phyloP scores from a whole-genome alignment of 2,329 filamentous ascomycete species.

The Apiospora aurea region DNA sequence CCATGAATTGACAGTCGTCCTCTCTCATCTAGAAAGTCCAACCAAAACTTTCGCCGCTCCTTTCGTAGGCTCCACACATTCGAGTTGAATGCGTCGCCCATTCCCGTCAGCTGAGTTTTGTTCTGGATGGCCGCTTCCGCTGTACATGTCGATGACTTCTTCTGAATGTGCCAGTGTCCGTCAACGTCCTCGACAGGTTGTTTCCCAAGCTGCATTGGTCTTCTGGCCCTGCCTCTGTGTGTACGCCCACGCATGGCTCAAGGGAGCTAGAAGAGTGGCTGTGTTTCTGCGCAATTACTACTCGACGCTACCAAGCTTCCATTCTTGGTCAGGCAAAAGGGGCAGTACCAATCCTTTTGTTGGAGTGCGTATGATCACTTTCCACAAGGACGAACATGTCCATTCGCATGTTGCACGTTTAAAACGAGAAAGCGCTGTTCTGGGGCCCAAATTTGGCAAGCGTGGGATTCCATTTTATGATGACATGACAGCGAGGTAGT shows the following conservation, averaged over 20 bases:
- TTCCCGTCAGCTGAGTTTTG: neutral
- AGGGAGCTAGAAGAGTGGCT: no score
- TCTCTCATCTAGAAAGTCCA: no score
- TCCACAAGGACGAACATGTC: neutral
- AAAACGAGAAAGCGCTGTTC: slow-evolving; percentile 26
- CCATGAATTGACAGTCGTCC: no score
- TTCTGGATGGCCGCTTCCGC: neutral
- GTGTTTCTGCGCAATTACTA: neutral
- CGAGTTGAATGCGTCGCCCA: no score
- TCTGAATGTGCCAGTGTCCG: neutral
- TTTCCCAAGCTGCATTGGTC: no score
- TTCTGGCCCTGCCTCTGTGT: neutral
- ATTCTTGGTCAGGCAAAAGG: neutral
- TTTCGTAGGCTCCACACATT: no score
- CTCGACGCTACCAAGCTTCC: neutral
- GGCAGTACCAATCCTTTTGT: neutral
- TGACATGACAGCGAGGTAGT: slow-evolving; percentile 1
- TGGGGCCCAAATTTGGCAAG: slow-evolving; percentile 15
- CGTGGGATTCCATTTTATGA: neutral
- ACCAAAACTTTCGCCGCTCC: no score
- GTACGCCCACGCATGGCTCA: neutral
- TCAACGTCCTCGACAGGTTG: neutral
- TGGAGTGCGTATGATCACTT: neutral
- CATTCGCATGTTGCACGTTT: slow-evolving; percentile 28
- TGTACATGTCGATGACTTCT: neutral